Conservation (phyloP, 78 protist species). For the Chrysochromulina tobinii region DNA sequence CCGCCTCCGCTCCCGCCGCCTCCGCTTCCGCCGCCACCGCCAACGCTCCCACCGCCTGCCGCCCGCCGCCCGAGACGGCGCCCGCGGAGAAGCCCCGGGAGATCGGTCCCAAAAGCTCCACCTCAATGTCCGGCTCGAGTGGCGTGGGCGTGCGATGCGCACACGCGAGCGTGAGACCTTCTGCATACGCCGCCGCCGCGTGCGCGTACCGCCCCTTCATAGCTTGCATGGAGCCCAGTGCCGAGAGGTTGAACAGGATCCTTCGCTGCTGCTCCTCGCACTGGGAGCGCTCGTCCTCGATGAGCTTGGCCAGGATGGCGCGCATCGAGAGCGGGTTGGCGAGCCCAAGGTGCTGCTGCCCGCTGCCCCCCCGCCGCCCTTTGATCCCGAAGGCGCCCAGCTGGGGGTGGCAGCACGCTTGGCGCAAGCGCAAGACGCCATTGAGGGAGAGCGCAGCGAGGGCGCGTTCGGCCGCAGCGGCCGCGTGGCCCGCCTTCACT, state of each 20-base stretch:
- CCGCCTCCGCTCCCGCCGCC: neutral
- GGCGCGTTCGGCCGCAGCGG: neutral
- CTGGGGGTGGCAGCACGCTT: constrained; percentile 49
- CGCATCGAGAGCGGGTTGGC: neutral
- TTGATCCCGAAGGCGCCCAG: neutral
- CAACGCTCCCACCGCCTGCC: neutral
- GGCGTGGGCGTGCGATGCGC: neutral
- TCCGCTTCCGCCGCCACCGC: neutral
- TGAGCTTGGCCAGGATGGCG: neutral
- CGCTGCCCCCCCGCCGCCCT: neutral
- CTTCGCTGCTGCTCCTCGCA: constrained; percentile 13
- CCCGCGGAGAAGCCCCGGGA: too few species aligned
- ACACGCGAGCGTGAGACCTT: neutral
- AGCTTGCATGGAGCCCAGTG: neutral
- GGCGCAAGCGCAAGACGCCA: neutral
- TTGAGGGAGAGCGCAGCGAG: neutral
- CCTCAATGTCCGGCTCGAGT: neutral
- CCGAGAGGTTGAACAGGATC: neutral
- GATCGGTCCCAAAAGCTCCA: neutral
- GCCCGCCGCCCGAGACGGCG: too few species aligned
- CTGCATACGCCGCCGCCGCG: neutral
- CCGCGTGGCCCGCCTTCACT: neutral
- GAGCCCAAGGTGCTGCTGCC: neutral
- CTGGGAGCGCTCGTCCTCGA: neutral
- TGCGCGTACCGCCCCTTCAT: neutral